A percentile compares a stretch with the other conserved stretches of the same genome.
phyloP scores from a whole-genome alignment of 306 rosid genomes.

The Delonix regia region DNA sequence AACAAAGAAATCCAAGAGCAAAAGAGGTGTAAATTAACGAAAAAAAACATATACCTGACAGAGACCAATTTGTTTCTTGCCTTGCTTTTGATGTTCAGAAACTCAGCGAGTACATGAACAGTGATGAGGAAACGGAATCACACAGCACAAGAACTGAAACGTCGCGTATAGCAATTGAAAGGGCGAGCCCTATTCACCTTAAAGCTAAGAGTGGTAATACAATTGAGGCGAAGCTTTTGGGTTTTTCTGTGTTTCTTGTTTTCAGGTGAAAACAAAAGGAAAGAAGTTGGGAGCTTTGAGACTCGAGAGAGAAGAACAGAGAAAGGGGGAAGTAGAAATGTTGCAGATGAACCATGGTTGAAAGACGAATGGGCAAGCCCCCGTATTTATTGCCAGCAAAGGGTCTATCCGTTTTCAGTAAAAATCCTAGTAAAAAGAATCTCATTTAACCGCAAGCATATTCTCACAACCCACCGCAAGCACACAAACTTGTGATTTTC shows the following conservation, averaged over 20 bases:
- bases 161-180: neutral
- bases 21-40: neutral
- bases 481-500: neutral
- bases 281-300: neutral
- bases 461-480: no score
- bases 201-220: neutral
- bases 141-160: neutral
- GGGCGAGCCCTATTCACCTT: neutral
- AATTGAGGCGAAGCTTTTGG: neutral
- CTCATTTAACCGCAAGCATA: neutral
- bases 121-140: neutral
- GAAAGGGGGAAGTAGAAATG: neutral
- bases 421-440: neutral
- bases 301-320: neutral
- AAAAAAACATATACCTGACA: neutral
- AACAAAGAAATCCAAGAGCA: neutral
- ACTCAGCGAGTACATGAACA: neutral
- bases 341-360: neutral
- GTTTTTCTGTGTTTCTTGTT: neutral
- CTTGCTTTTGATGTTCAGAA: neutral
- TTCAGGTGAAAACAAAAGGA: no score
- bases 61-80: neutral
- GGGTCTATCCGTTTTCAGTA: neutral
- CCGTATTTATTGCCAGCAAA: neutral
- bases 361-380: neutral